Conservation (phyloP, 2,329 filamentous ascomycete genomes). For the Apiospora marii region DNA sequence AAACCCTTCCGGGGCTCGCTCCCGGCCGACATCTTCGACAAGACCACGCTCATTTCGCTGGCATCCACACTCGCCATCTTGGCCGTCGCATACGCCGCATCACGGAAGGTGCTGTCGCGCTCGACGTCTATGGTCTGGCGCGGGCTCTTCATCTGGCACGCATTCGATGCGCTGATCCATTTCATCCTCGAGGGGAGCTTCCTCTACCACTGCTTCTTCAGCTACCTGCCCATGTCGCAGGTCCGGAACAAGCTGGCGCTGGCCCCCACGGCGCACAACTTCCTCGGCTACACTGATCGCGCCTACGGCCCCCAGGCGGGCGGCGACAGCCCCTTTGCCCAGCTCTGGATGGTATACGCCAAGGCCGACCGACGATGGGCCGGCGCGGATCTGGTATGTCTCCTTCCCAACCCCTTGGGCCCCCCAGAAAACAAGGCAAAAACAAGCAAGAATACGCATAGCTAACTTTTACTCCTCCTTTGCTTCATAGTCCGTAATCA, state of each 20-base stretch:
- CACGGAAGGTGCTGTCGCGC: slow-evolving; percentile 55
- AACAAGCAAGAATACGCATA: not conserved
- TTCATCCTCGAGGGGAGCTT: slow-evolving; percentile 90
- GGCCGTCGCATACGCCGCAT: slow-evolving; percentile 56
- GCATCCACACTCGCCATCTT: slow-evolving; percentile 62
- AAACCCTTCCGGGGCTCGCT: slow-evolving; percentile 43
- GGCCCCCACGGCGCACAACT: slow-evolving; percentile 61
- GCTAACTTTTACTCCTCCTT: slow-evolving; percentile 16
- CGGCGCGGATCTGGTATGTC: slow-evolving; percentile 63
- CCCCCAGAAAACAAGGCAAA: not conserved
- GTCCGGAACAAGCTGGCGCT: slow-evolving; percentile 46
- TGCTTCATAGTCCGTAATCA: slow-evolving; percentile 59
- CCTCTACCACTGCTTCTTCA: slow-evolving; percentile 93
- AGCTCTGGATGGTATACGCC: slow-evolving; percentile 75
- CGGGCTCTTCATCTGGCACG: slow-evolving; percentile 91
- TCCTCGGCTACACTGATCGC: slow-evolving; percentile 55
- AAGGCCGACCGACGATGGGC: slow-evolving; percentile 70
- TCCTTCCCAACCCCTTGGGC: not conserved
- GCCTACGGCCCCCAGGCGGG: slow-evolving; percentile 66
- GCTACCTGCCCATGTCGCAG: slow-evolving; percentile 49
- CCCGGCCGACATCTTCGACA: slow-evolving; percentile 65
- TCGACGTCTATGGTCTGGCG: slow-evolving; percentile 66
- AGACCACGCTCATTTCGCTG: slow-evolving; percentile 66
- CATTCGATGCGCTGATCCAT: slow-evolving; percentile 92
- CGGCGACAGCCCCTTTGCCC: slow-evolving; percentile 62